A percentile compares a stretch with the other conserved stretches of the same genome.
Evolutionary conservation across 352 stramenopile species (phyloP).

Genomic region (Globisporangium irregulare): DNA sequence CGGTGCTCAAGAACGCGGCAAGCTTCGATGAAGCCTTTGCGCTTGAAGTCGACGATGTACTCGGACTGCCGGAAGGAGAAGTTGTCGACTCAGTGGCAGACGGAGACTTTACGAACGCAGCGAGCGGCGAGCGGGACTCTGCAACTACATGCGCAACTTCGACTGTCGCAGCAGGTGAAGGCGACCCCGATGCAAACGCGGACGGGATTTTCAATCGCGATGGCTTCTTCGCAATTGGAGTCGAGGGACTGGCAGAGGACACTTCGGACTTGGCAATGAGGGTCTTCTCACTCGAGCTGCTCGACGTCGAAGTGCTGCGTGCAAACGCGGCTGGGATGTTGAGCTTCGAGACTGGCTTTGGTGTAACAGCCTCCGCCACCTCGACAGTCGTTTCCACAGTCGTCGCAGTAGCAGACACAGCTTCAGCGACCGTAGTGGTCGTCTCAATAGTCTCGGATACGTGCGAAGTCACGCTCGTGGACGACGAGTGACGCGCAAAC

Average conservation of each 20-base stretch:
- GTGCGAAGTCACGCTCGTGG: not conserved
- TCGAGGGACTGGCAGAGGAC: conserved; percentile 5
- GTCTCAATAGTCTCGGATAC: not conserved
- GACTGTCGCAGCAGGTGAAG: not conserved
- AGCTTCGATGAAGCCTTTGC: conserved; percentile 36
- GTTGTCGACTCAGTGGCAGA: not conserved
- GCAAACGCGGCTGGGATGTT: conserved; percentile 50
- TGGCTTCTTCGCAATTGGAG: conserved; percentile 22
- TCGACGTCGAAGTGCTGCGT: conserved; percentile 34
- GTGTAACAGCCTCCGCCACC: conserved; percentile 14
- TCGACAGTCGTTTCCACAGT: conserved; percentile 6
- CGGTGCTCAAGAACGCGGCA: conserved; percentile 61
- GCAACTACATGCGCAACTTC: not conserved
- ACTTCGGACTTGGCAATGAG: not conserved
- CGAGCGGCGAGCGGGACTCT: conserved; percentile 2
- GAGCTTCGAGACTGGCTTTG: conserved; percentile 65
- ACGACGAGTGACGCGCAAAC: conserved; percentile 12
- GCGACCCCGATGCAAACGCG: conserved; percentile 18
- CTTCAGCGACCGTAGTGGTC: not conserved
- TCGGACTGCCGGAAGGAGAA: not conserved
- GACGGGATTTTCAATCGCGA: conserved; percentile 33
- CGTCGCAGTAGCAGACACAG: not conserved
- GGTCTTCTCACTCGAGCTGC: conserved; percentile 22
- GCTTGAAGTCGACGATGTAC: not conserved
- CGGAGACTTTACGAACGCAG: conserved; percentile 1